phyloP scores from a whole-genome alignment of 148 eudicot genomes.

The Spergularia bocconei region DNA sequence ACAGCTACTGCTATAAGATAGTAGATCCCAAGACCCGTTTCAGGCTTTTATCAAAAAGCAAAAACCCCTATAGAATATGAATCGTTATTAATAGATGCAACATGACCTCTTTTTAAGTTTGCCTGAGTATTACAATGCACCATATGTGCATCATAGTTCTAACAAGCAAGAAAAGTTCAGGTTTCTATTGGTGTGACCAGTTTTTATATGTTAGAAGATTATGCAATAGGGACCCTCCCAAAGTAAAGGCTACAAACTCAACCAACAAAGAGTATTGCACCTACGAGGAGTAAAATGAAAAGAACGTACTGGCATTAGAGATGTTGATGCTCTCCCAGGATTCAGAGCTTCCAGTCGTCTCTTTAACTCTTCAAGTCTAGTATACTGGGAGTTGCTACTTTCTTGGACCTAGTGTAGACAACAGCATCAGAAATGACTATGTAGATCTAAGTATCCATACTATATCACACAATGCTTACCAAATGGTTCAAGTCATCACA shows the following conservation, averaged over 20 bases:
- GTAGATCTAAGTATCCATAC: conserved; percentile 11
- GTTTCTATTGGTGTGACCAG: not conserved
- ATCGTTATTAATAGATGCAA: not conserved
- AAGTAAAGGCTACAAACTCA: not conserved
- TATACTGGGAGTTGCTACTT: conserved; percentile 64
- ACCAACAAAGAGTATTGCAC: not conserved
- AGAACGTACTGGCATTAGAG: conserved; percentile 36
- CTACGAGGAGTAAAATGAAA: not conserved
- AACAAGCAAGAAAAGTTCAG: not conserved
- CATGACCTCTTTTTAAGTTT: not conserved
- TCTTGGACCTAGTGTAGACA: conserved; percentile 64
- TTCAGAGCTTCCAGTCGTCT: conserved; percentile 84
- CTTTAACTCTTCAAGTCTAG: conserved; percentile 84
- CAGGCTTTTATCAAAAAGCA: no score
- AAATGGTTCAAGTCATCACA: conserved; percentile 86
- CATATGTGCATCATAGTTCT: not conserved
- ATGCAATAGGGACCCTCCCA: no score
- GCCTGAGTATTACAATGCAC: not conserved
- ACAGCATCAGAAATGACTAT: conserved; percentile 6
- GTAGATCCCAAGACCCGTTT: no score
- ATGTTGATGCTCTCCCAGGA: conserved; percentile 62
- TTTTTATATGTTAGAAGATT: no score
- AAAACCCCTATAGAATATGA: not conserved
- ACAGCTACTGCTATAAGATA: no score
- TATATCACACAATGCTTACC: conserved; percentile 33